Percentiles rank a stretch among this genome's conserved stretches.
Evolutionary conservation across 2,329 filamentous ascomycete genomes (phyloP).

Genomic region (Ceratocystis harringtonii): DNA sequence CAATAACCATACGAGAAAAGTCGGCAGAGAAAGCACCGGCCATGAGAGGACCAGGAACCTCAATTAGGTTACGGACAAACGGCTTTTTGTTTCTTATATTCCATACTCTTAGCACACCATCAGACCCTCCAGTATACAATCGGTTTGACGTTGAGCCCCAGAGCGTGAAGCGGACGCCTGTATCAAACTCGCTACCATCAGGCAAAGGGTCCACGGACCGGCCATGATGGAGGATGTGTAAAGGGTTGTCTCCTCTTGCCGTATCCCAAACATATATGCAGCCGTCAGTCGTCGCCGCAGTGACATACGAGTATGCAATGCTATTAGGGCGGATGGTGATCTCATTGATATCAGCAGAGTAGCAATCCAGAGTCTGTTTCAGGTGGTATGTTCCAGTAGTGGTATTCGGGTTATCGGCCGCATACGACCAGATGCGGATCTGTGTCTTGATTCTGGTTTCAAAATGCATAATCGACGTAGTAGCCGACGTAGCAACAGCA

Average conservation of each 20-base stretch:
- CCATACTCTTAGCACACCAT: slow-evolving; percentile 49
- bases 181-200: slow-evolving; percentile 40
- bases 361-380: slow-evolving; percentile 42
- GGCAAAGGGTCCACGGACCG: slow-evolving; percentile 28
- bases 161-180: slow-evolving; percentile 47
- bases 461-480: slow-evolving; percentile 27
- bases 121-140: slow-evolving; percentile 49
- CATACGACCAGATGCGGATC: slow-evolving; percentile 30
- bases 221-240: slow-evolving; percentile 42
- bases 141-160: slow-evolving; percentile 44
- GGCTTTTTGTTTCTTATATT: slow-evolving; percentile 31
- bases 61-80: slow-evolving; percentile 38
- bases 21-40: slow-evolving; percentile 45
- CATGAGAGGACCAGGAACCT: slow-evolving; percentile 41
- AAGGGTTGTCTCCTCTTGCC: slow-evolving; percentile 36
- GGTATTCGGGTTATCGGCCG: neutral
- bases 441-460: slow-evolving; percentile 38
- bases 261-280: slow-evolving; percentile 51
- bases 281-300: slow-evolving; percentile 47
- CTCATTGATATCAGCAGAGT: slow-evolving; percentile 47
- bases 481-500: slow-evolving; percentile 41
- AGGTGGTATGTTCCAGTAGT: slow-evolving; percentile 24
- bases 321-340: slow-evolving; percentile 44
- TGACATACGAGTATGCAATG: slow-evolving; percentile 35
- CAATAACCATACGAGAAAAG: slow-evolving; percentile 39